Evolutionary conservation across 2,329 filamentous ascomycete species (phyloP).

Genomic region (Aureobasidium leucospermi): DNA sequence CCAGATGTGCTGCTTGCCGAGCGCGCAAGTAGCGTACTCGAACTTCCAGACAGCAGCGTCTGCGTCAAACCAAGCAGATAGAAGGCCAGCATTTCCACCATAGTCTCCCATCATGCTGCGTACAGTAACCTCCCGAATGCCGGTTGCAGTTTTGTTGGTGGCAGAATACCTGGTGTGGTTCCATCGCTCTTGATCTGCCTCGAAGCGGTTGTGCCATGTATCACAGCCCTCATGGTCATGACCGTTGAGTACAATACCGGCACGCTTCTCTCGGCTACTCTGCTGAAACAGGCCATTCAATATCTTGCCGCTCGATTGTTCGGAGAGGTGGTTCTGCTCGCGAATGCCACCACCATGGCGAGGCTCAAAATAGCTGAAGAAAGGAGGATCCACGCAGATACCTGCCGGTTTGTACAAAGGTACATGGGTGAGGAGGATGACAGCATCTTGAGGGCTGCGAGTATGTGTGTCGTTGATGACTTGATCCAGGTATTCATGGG

Average conservation of each 20-base stretch:
- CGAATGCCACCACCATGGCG: constrained; percentile 63
- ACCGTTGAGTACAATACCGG: constrained; percentile 76
- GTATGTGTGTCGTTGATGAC: not conserved
- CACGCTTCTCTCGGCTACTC: constrained; percentile 50
- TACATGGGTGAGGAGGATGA: constrained; percentile 83
- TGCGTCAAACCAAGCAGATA: constrained; percentile 82
- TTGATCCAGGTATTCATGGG: constrained; percentile 46
- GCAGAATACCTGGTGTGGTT: constrained; percentile 31
- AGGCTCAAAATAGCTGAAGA: constrained; percentile 67
- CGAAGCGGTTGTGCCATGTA: constrained; percentile 58
- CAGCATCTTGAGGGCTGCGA: constrained; percentile 50
- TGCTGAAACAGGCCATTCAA: constrained; percentile 77
- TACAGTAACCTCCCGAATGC: constrained; percentile 82
- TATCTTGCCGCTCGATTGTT: constrained; percentile 60
- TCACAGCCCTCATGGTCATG: constrained; percentile 96
- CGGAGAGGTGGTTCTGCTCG: constrained; percentile 86
- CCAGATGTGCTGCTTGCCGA: constrained; percentile 89
- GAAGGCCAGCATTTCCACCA: constrained; percentile 80
- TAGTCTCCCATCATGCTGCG: constrained; percentile 98
- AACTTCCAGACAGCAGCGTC: constrained; percentile 65
- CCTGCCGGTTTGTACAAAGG: constrained; percentile 78
- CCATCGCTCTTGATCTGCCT: not conserved
- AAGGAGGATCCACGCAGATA: constrained; percentile 75
- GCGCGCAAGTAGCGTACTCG: constrained; percentile 68
- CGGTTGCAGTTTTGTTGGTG: constrained; percentile 30